Evolutionary conservation across 345 rosid genomes (phyloP).

Genomic region (Balakata baccata): DNA sequence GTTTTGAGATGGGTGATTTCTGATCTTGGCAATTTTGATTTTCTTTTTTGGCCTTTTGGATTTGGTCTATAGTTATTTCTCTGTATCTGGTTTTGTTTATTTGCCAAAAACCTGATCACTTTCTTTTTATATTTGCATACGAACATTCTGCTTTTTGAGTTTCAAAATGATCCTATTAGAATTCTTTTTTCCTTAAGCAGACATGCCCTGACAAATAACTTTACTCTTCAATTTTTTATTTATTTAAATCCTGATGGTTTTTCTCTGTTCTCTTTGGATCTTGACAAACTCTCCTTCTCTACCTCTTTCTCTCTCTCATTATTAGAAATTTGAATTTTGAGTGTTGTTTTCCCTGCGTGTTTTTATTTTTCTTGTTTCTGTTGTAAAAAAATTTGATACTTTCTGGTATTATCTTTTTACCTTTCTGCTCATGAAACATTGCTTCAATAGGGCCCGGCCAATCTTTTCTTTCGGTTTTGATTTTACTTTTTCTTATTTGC

Average conservation of each 20-base stretch:
- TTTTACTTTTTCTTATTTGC: not conserved
- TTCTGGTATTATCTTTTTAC: constrained; percentile 3
- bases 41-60: not conserved
- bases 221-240: not conserved
- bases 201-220: constrained; percentile 14
- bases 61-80: not conserved
- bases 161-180: not conserved
- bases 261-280: constrained; percentile 8
- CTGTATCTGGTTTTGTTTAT: not conserved
- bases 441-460: constrained; percentile 2
- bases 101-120: not conserved
- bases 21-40: constrained; percentile 6
- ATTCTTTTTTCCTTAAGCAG: not conserved
- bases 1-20: not conserved
- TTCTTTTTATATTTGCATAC: not conserved
- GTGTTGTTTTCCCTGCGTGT: not conserved
- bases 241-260: not conserved
- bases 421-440: not conserved
- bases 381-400: not conserved
- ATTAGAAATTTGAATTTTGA: constrained; percentile 4
- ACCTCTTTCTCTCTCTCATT: not conserved
- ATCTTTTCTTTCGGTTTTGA: constrained; percentile 10
- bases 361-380: not conserved
- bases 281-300: not conserved
- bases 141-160: not conserved